Conservation (phyloP, 2,329 filamentous ascomycete species). For the Fonsecaea monophora region DNA sequence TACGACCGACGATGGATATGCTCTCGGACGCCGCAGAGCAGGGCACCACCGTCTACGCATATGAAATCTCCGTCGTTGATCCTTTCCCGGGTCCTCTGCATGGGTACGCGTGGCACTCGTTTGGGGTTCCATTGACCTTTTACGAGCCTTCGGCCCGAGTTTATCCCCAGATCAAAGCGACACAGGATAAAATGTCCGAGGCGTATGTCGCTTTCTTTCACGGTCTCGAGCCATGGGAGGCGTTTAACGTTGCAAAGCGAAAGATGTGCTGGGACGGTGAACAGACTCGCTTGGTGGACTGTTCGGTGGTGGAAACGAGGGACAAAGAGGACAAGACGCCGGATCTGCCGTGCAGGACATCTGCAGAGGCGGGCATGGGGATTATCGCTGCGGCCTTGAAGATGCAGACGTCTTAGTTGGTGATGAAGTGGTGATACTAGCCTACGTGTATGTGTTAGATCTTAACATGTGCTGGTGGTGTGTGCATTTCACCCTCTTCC, state of each 20-base stretch:
- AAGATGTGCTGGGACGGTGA: slow-evolving; percentile 12
- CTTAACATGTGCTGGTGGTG: no score
- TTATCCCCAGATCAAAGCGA: not conserved
- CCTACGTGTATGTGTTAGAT: not conserved
- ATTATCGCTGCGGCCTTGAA: slow-evolving; percentile 1
- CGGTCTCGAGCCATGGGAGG: slow-evolving; percentile 5
- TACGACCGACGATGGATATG: slow-evolving; percentile 51
- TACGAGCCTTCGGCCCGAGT: not conserved
- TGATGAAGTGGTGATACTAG: not conserved
- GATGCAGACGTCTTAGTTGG: slow-evolving; percentile 1
- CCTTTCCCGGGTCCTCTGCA: slow-evolving; percentile 4
- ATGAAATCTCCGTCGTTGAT: slow-evolving; percentile 7
- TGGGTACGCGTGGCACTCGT: slow-evolving; percentile 15
- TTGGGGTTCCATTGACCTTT: slow-evolving; percentile 2
- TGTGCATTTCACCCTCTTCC: no score
- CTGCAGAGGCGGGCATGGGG: not conserved
- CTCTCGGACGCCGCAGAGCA: slow-evolving; percentile 40
- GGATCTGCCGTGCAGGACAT: not conserved
- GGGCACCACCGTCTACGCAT: slow-evolving; percentile 4
- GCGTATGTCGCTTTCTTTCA: slow-evolving; percentile 1
- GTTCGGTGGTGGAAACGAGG: not conserved
- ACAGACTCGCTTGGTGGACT: not conserved
- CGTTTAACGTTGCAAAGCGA: not conserved
- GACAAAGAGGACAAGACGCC: not conserved
- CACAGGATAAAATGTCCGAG: slow-evolving; percentile 8